These are phyloP conservation scores for Cetraspora pellucida DNA, from an alignment of 192 early-diverging fungal species.

Conservation along the genomic window DNA sequence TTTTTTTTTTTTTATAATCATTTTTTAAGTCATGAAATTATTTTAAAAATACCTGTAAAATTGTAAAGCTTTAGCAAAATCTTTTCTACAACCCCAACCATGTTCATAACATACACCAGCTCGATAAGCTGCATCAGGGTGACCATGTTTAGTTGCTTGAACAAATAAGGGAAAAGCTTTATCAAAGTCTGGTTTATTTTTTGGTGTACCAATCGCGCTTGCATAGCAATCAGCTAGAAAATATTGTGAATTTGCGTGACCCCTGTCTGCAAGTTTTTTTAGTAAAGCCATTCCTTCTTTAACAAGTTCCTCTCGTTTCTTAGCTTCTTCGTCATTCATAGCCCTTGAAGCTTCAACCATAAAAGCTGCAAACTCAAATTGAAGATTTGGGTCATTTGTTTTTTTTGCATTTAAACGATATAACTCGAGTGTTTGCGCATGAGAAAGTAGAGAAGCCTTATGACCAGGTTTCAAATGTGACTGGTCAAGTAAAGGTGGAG, in stretches of 20 bases:
- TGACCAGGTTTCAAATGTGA: conserved; percentile 63
- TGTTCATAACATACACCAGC: conserved; percentile 68
- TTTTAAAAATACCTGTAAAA: conserved; percentile 63
- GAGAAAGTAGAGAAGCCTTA: conserved; percentile 57
- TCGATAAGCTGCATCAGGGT: conserved; percentile 67
- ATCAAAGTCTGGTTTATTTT: conserved; percentile 66
- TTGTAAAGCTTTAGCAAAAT: conserved; percentile 60
- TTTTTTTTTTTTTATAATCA: not conserved
- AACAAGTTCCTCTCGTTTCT: conserved; percentile 53
- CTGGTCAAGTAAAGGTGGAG: conserved; percentile 47
- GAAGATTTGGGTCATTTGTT: conserved; percentile 61
- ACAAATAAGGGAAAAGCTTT: conserved; percentile 71
- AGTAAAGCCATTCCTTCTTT: conserved; percentile 72
- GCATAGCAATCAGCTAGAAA: conserved; percentile 70
- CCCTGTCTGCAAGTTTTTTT: conserved; percentile 57
- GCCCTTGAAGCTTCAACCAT: conserved; percentile 61
- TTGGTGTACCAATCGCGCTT: conserved; percentile 63
- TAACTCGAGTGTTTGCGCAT: conserved; percentile 56
- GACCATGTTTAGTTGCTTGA: conserved; percentile 69
- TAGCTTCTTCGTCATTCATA: conserved; percentile 46
- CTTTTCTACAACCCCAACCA: conserved; percentile 64
- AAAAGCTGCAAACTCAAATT: conserved; percentile 71
- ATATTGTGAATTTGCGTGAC: conserved; percentile 72
- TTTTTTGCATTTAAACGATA: conserved; percentile 71
- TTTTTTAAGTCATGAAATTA: too few species aligned